Evolutionary conservation across 108 stramenopile species (phyloP).

Genomic region (Nitzschia putrida): DNA sequence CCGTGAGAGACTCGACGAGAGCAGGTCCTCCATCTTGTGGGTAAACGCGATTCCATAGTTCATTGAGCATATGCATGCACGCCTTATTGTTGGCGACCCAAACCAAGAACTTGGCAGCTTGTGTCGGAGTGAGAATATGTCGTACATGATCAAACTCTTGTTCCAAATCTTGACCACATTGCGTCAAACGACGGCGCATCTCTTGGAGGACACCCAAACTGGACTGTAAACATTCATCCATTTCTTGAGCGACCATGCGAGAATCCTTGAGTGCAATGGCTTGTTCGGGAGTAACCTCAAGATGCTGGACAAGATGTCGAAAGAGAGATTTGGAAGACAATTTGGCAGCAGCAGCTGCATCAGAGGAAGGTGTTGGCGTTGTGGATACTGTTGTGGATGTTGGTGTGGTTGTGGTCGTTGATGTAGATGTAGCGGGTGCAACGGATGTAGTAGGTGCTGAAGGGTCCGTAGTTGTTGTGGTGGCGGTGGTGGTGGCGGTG

Average conservation of each 20-base stretch:
- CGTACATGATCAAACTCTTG: constrained; percentile 82
- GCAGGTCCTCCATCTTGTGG: constrained; percentile 17
- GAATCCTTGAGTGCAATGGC: constrained; percentile 65
- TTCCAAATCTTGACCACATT: constrained; percentile 75
- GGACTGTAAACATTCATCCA: constrained; percentile 60
- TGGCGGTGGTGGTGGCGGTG: not conserved
- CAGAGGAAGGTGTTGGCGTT: not conserved
- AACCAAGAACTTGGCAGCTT: constrained; percentile 92
- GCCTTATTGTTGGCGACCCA: constrained; percentile 92
- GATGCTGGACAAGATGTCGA: constrained; percentile 36
- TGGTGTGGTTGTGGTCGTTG: not conserved
- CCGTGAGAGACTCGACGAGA: no score
- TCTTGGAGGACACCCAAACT: constrained; percentile 56
- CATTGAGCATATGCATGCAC: constrained; percentile 94
- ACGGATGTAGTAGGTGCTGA: not conserved
- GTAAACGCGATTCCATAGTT: constrained; percentile 80
- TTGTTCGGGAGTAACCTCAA: constrained; percentile 68
- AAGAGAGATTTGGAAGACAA: constrained; percentile 53
- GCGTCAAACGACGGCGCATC: constrained; percentile 49
- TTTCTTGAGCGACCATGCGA: constrained; percentile 70
- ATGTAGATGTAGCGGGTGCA: not conserved
- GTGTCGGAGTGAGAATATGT: constrained; percentile 78
- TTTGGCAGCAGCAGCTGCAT: not conserved
- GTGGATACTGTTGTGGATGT: not conserved
- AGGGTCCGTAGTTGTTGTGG: not conserved